Evolutionary conservation across 176 grass and related monocot species (phyloP).

Genomic region (Secale cereale): DNA sequence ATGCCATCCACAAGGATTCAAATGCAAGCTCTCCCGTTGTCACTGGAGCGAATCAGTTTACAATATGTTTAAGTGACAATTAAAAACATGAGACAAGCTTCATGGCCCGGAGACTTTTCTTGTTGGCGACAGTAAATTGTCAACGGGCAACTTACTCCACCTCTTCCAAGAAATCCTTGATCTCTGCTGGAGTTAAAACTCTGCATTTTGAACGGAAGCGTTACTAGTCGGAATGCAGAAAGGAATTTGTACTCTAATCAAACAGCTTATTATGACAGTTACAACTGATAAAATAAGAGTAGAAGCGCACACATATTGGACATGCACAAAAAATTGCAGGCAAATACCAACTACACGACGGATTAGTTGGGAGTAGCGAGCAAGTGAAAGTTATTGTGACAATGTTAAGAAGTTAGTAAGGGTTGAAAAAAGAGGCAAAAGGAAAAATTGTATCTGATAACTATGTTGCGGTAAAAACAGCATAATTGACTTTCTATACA

Average conservation of each 20-base stretch:
- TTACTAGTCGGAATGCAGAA: neutral
- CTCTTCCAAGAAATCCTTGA: slow-evolving; percentile 97
- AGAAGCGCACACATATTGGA: neutral
- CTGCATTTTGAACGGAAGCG: slow-evolving; percentile 46
- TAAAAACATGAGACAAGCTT: slow-evolving; percentile 20
- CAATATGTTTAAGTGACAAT: slow-evolving; percentile 20
- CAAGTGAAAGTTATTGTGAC: neutral
- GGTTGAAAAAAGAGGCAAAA: neutral
- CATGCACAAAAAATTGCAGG: neutral
- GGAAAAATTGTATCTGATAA: neutral
- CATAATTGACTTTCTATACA: neutral
- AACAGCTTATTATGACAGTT: neutral
- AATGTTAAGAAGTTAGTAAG: neutral
- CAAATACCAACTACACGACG: neutral
- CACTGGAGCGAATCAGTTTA: slow-evolving; percentile 30
- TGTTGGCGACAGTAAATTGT: neutral
- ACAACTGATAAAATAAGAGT: neutral
- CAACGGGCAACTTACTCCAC: slow-evolving; percentile 13
- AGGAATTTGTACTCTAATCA: neutral
- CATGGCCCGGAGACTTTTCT: neutral
- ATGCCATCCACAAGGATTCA: slow-evolving; percentile 2
- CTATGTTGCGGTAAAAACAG: slow-evolving; percentile 4
- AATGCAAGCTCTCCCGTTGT: slow-evolving; percentile 2
- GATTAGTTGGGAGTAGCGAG: neutral
- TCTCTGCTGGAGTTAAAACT: slow-evolving; percentile 88